Evolutionary conservation across 805 yeast species (phyloP), one percentile per base, ranked within the genome.

Genomic region (Lachancea sp.): DNA sequence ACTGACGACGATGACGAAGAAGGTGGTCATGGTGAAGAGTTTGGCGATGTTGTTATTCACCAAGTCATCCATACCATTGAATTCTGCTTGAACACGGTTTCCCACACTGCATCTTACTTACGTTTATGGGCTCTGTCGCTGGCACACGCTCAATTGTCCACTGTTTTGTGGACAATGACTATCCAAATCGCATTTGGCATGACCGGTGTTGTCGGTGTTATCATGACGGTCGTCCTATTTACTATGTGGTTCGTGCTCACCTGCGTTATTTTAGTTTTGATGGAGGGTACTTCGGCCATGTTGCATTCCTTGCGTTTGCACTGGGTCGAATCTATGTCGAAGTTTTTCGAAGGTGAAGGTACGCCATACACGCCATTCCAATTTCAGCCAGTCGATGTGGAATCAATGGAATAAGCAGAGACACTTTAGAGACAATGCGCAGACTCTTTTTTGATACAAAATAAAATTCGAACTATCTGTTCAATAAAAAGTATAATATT

Each of bases 221-320:
- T 77, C 33, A 74, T 74, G 74, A 75, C 81, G 1, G 79, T 81
- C 16, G 60, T 77, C 22, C 63, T 83, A 44, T 83, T 82, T 66
- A 85, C 79, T 26, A 75, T 82, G 78, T 83, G 90, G 90, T 82
- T 83, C 62, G 73, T 75, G 6, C 69, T 83, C 53, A 82, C 89
- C 0, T 82, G 80, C 32, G 73, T 79, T 53, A 79, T 83, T 35
- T 68, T 83, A 59, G 89, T 83, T 39, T 70, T 81, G 40, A 83
- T 83, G 90, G 90, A 83, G 66, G 90, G 90, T 46, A 83, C 89
- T 0, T 81, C 87, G n/a, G 89, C 89, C 17, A 83, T 83, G 90
- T 69, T 83, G 57, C 90, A 83, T 61, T 77, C 85, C 13, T 72
- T 83, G 56, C 75, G 90, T 67, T 69, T 83, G 55, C 90, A 83